Evolutionary conservation across 139 green algal genomes (phyloP), one percentile per base, ranked within the genome.

Genomic region (Micractinium conductrix): DNA sequence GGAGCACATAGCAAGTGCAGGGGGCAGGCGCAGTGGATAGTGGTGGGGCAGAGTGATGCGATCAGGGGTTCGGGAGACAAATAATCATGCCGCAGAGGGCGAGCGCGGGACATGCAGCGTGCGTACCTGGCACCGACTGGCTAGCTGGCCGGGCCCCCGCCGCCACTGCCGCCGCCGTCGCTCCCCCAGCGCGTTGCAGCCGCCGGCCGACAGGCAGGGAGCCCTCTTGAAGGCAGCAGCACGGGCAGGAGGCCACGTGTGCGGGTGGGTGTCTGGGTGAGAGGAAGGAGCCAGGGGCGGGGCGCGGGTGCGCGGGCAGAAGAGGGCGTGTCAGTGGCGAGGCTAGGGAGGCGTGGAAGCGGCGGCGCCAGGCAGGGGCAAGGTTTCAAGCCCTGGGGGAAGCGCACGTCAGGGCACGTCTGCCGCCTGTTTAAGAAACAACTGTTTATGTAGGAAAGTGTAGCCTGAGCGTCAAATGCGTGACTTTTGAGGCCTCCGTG

Each of bases 261-360:
- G 75, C 75, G 75, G 75, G 53, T 81, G 75, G 53, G 75, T 81
- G 55, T 55, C 75, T 81, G 75, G 37, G 38, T 9, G 53, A 30
- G 37, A 38, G 65, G 53, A 6, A 40, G 30, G 53, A 19, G 17
- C 55, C 12, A 19, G 45, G 45, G 22, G 35, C 44, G 38, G n/a
- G 10, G 9, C 53, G 45, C n/a, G n/a, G n/a, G n/a, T n/a, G n/a
- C 26, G 10, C 1, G 30, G 30, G 73, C 40, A 16, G 16, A 28
- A 26, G 45, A 43, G 38, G 35, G 73, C 30, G n/a, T 67, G 45
- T n/a, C n/a, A n/a, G n/a, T n/a, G n/a, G n/a, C n/a, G n/a, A n/a
- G n/a, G n/a, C n/a, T n/a, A n/a, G n/a, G n/a, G n/a, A 21, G 74
- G 33, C 17, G 12, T 28, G 33, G 65, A 24, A 24, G 65, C 65